These are phyloP conservation scores for Fagopyrum homotropicum DNA, from an alignment of 148 eudicot genomes.

Conservation along the genomic window DNA sequence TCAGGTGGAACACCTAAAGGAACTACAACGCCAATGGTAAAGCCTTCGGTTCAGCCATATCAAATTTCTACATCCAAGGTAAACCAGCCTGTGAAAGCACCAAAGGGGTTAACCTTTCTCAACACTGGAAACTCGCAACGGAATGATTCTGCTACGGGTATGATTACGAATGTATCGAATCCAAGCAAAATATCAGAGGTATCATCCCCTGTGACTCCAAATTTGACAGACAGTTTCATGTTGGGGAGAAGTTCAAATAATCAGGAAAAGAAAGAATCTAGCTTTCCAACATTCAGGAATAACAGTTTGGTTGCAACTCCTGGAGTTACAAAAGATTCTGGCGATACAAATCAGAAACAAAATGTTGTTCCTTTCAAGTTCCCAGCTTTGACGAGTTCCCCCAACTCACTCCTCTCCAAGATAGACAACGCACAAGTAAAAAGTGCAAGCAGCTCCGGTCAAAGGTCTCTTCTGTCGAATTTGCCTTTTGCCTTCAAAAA, in stretches of 20 bases:
- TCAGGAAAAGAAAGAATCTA: not conserved
- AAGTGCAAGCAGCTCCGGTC: not conserved
- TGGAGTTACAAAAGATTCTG: constrained; percentile 1
- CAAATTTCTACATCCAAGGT: not conserved
- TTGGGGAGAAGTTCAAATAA: not conserved
- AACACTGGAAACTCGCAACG: constrained; percentile 31
- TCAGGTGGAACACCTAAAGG: not conserved
- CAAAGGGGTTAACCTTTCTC: constrained; percentile 61
- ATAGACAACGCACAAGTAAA: constrained; percentile 8
- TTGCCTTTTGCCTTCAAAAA: constrained; percentile 3
- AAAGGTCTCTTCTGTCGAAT: constrained; percentile 7
- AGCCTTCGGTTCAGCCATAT: not conserved
- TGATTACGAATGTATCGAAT: not conserved
- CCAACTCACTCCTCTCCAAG: not conserved
- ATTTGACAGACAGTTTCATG: not conserved
- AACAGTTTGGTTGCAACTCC: not conserved
- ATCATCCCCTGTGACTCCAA: not conserved
- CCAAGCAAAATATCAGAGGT: not conserved
- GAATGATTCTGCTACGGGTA: constrained; percentile 23
- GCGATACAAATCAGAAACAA: not conserved
- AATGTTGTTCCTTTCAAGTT: constrained; percentile 6
- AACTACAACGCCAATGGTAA: not conserved
- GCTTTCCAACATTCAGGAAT: not conserved
- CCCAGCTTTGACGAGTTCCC: not conserved
- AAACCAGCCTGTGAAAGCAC: constrained; percentile 27